These are phyloP conservation scores for Phaeosphaeria sp. DNA, from an alignment of 2,329 filamentous ascomycete species.

Conservation along the genomic window DNA sequence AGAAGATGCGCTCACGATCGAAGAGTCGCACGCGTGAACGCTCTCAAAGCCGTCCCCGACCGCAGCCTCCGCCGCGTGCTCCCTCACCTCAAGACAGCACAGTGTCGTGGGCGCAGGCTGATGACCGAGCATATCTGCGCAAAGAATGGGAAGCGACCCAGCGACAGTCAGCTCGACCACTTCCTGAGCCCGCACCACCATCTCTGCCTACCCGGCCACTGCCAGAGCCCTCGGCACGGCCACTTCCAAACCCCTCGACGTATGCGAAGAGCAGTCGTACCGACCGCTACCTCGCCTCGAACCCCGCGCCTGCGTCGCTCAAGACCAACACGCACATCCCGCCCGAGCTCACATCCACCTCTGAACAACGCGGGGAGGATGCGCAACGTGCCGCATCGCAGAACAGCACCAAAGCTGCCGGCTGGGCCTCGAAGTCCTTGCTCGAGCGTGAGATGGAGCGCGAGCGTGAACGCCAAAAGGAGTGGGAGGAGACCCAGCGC, in stretches of 20 bases:
- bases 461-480: constrained; percentile 76
- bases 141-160: constrained; percentile 60
- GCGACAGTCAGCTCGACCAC: constrained; percentile 43
- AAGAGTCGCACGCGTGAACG: constrained; percentile 44
- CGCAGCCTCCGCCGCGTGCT: constrained; percentile 44
- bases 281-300: constrained; percentile 64
- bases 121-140: constrained; percentile 70
- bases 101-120: constrained; percentile 68
- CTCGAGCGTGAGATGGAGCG: constrained; percentile 83
- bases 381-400: constrained; percentile 66
- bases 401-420: constrained; percentile 66
- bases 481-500: constrained; percentile 80
- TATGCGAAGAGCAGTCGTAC: constrained; percentile 55
- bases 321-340: constrained; percentile 51
- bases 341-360: constrained; percentile 63
- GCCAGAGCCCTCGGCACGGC: constrained; percentile 42
- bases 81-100: constrained; percentile 58
- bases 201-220: constrained; percentile 58
- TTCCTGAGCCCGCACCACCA: constrained; percentile 40
- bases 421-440: constrained; percentile 72
- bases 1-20: constrained; percentile 47
- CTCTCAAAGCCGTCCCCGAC: constrained; percentile 44
- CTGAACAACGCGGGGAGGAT: constrained; percentile 69
- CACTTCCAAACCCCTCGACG: constrained; percentile 41
- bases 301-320: constrained; percentile 58